Evolutionary conservation across 805 yeast genomes (phyloP).

Genomic region (Candida pseudoglaebosa): DNA sequence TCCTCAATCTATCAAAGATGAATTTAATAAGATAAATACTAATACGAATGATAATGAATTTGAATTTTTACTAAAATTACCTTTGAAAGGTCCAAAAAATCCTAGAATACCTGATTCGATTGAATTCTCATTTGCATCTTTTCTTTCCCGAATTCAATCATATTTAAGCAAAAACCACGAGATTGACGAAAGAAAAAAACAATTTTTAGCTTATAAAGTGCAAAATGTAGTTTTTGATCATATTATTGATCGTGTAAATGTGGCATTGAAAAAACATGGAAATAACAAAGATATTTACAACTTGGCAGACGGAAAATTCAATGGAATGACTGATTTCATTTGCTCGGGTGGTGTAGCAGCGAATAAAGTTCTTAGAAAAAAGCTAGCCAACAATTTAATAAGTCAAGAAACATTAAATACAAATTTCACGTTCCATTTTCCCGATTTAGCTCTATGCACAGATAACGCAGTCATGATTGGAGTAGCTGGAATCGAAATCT

Average conservation of each 20-base stretch:
- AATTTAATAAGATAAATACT: conserved; percentile 19
- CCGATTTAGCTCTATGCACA: conserved; percentile 72
- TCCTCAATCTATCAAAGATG: conserved; percentile 22
- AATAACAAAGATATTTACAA: conserved; percentile 5
- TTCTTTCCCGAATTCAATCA: conserved; percentile 50
- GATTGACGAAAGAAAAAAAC: conserved; percentile 28
- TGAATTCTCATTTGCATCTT: conserved; percentile 74
- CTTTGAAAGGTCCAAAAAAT: conserved; percentile 31
- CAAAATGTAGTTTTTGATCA: conserved; percentile 74
- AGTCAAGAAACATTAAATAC: conserved; percentile 9
- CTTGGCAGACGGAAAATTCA: conserved; percentile 37
- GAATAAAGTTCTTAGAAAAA: conserved; percentile 51
- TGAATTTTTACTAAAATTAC: conserved; percentile 24
- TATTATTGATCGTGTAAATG: conserved; percentile 57
- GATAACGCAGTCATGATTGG: conserved; percentile 98
- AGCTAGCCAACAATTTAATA: conserved; percentile 39
- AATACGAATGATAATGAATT: conserved; percentile 19
- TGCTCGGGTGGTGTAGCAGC: conserved; percentile 96
- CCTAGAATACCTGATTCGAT: conserved; percentile 23
- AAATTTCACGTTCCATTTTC: conserved; percentile 51
- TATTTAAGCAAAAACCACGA: conserved; percentile 12
- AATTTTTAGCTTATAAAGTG: conserved; percentile 51
- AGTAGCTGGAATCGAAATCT: conserved; percentile 91
- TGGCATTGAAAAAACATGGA: conserved; percentile 42
- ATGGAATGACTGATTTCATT: conserved; percentile 52